A percentile compares a stretch with the other conserved stretches of the same genome.
These are phyloP conservation scores for Santalum album DNA, from an alignment of 164 flowering plant species.

Conservation along the genomic window DNA sequence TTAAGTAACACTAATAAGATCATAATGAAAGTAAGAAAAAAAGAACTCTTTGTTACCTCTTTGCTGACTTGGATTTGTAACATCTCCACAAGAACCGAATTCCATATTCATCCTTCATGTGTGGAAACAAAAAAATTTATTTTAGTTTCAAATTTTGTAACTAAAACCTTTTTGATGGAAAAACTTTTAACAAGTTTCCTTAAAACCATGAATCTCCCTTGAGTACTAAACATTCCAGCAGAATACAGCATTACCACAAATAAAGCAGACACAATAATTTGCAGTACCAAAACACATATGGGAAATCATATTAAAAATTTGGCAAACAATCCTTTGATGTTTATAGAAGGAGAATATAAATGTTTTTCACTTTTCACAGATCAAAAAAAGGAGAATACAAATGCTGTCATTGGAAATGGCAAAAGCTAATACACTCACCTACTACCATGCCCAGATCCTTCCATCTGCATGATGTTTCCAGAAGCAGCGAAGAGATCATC, in stretches of 20 bases:
- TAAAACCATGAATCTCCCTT: too few species aligned
- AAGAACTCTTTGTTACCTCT: constrained; percentile 28
- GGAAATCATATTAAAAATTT: too few species aligned
- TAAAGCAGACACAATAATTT: too few species aligned
- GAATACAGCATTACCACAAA: too few species aligned
- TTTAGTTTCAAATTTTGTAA: neutral
- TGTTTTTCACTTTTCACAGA: too few species aligned
- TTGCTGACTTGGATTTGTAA: constrained; percentile 24
- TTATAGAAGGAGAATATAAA: too few species aligned
- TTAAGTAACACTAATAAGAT: neutral
- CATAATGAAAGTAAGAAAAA: neutral
- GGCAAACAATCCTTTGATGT: too few species aligned
- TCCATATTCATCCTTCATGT: constrained; percentile 42
- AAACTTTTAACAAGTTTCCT: too few species aligned
- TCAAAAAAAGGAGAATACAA: neutral
- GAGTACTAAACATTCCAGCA: too few species aligned
- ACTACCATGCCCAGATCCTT: constrained; percentile 33
- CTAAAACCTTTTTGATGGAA: neutral
- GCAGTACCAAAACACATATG: too few species aligned
- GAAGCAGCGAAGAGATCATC: constrained; percentile 30
- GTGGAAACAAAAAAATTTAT: constrained; percentile 2
- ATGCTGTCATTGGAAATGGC: neutral
- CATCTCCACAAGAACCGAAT: constrained; percentile 30
- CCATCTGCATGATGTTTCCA: constrained; percentile 23
- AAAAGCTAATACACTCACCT: constrained; percentile 32